phyloP scores from a whole-genome alignment of 495 filamentous ascomycete genomes.

The Penicillium parvum region DNA sequence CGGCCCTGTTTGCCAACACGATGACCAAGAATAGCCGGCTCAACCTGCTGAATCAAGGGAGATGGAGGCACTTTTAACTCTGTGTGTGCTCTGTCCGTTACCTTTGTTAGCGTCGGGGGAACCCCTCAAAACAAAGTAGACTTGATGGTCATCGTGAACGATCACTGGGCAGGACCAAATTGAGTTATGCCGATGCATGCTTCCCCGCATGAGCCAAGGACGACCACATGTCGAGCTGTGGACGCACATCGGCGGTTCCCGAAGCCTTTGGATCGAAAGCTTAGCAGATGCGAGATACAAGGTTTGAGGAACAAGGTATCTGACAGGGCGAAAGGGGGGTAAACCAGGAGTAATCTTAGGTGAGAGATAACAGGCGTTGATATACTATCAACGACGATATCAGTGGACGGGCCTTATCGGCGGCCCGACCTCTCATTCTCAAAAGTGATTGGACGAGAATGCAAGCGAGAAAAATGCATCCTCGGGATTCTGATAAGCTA shows the following conservation, averaged over 20 bases:
- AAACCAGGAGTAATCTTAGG: background rate
- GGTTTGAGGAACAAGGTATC: background rate
- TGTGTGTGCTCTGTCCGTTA: background rate
- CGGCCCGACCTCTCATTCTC: conserved; percentile 5
- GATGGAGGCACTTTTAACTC: background rate
- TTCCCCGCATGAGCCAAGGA: conserved; percentile 1
- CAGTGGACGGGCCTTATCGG: conserved; percentile 11
- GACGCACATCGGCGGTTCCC: conserved; percentile 14
- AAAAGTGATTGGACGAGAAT: conserved; percentile 15
- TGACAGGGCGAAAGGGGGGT: background rate
- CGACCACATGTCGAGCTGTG: background rate
- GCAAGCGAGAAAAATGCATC: conserved; percentile 4
- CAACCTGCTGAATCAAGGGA: conserved; percentile 11
- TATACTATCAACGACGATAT: conserved; percentile 8
- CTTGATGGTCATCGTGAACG: background rate
- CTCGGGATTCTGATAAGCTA: conserved; percentile 21
- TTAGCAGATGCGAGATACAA: background rate
- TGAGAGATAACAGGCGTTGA: background rate
- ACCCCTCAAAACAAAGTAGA: background rate
- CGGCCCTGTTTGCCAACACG: background rate
- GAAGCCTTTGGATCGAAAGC: background rate
- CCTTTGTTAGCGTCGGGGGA: background rate
- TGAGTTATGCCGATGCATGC: conserved; percentile 2
- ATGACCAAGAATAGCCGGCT: conserved; percentile 1
- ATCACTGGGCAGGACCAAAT: no score